Base-by-base conservation (phyloP, 2,329 filamentous ascomycete species). In the Colletotrichum sp. region DNA sequence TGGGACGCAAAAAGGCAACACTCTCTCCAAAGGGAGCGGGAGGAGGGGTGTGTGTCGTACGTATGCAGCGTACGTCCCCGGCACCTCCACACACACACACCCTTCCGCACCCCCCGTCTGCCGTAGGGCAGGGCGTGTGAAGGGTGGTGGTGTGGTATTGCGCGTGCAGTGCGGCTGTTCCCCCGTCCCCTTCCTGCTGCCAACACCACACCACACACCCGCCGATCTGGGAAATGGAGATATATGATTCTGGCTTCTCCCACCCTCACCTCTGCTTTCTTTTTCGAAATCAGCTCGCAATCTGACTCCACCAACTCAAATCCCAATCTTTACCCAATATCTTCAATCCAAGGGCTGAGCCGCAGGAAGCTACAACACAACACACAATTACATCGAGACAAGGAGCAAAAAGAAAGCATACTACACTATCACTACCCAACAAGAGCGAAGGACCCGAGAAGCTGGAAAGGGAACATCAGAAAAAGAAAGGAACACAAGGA, bases 201-300 rank as follows among this genome's bases (percentile, higher is more conserved):
- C 24, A 16, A 52, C 64, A 55, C 52, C 64, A 21, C 64, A 56
- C 65, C 28, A 21, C 28, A 26, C 65, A n/a, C 28, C 52, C 69
- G 43, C 55, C 55, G 62, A 72, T 62, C 36, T 64, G 62, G 69
- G 62, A 72, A 64, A 61, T 61, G 64, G 69, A 75, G 62, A 73
- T 76, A 76, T 76, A 76, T 76, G 58, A 66, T 12, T 56, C 61
- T 72, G 69, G 52, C 32, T 56, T 58, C 64, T 67, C 70, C 73
- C 73, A 36, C 34, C 73, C 24, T 62, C 26, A 32, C 21, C 30
- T 18, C 21, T 7, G 12, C n/a, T 61, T 72, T 36, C 62, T 72
- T 72, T 43, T 66, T 34, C 16, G n/a, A 12, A 28, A 30, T 34
- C 58, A 24, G n/a, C 28, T 26, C 18, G 21, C 66, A 64, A 60